Base-by-base conservation (phyloP, 305 asterid genomes). In the Fraxinus sp. region DNA sequence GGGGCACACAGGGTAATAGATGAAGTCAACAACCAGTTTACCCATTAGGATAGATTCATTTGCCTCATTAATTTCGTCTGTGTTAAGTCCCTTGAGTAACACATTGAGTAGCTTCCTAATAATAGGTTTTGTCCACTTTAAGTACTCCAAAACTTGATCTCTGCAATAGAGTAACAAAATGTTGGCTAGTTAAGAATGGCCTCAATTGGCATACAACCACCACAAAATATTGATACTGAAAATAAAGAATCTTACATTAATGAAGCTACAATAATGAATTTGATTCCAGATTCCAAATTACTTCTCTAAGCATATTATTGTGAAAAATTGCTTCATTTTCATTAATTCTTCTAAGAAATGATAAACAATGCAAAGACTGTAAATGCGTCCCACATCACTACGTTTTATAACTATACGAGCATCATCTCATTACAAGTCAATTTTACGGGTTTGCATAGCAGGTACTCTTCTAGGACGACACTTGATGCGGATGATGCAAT, bases 1-100 rank as follows among this genome's bases (percentile, higher is more conserved):
- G 0, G 91, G 93, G 72, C 91, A 89, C n/a, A 13, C 14, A 3
- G 93, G 92, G 75, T 90, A 90, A 43, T 85, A 74, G 80, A 85
- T 76, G 83, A 89, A 90, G 79, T 20, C 85, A 73, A 81, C 62
- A 10, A 62, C 43, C 3, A 80, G 77, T 3, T 80, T 46, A 43
- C 87, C 92, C 92, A 90, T 89, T 13, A 85, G 81, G 4, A 81
- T 77, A 10, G 88, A 89, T 57, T 89, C 89, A 75, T 64, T 84
- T 18, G 78, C 75, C 86, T 88, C 83, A 8, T 89, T 88, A 0
- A 92, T 59, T 75, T 88, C 77, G 16, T 87, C 79, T 52, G 87
- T 84, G 16, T 92, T 87, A 0, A 90, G 86, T 7, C 92, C 90
- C 20, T 84, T 59, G 6, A 92, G 85, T 36, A 92, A 57, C 55